Base-by-base conservation (phyloP, 2,329 filamentous ascomycete genomes). In the Paradendryphiella salina region DNA sequence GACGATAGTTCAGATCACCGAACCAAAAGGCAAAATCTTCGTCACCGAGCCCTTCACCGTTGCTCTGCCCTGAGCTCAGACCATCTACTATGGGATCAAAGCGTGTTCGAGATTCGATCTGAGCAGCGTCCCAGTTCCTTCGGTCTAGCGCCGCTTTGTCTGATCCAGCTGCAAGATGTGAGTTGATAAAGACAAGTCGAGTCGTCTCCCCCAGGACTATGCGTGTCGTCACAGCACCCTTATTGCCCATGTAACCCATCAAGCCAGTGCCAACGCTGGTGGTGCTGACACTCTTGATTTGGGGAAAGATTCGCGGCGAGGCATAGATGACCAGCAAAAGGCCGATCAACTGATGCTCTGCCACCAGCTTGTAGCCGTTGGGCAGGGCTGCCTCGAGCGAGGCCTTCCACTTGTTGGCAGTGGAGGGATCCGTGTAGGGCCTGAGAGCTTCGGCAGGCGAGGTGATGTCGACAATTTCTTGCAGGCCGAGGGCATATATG, bases 21-120 rank as follows among this genome's bases (percentile, higher is more conserved):
- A 96, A 89, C 90, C 93, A 97, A 66, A 99, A 96, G 0, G 86
- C 85, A 74, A 96, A 91, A 67, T 99, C 94, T 59, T 96, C 93
- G 32, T 95, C 89, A 1, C 90, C 92, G 57, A 99, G 86, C 29
- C 79, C 82, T 17, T 86, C 83, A n/a, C 86, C 84, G 31, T 74
- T 70, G 2, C 69, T 73, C 50, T 81, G 77, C 2, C 85, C 79
- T 1, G 82, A 76, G 5, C 87, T 83, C 7, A 88, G 85, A 0
- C 81, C 77, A 50, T 87, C 82, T 32, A 79, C 78, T 5, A 95
- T 82, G 0, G 90, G 85, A 5, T 88, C 84, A 64, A 97, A 97
- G 56, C 84, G 86, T 1, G 90, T 88, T 40, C 91, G 85, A 43
- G 79, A 79, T 31, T 86, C 67, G 52, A 99, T 89, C 65, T 96